A percentile compares a stretch with the other conserved stretches of the same genome.
Evolutionary conservation across 192 early-diverging fungal species (phyloP).

Genomic region (Coemansia sp.): DNA sequence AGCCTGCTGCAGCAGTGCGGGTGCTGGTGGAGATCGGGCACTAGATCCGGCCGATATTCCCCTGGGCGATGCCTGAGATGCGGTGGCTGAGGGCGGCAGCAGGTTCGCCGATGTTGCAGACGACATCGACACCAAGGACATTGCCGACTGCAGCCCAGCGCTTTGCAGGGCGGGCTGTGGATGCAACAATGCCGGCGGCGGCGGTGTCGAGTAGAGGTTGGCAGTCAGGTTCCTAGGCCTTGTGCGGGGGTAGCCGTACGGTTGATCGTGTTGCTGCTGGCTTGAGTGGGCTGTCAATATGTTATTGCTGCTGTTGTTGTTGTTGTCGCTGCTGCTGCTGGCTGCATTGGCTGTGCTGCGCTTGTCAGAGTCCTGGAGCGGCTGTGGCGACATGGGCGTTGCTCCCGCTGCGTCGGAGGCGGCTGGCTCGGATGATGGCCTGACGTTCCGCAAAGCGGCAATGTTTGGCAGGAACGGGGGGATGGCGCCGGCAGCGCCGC

Average conservation of each 20-base stretch:
- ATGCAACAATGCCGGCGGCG: slow-evolving; percentile 1
- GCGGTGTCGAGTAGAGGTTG: slow-evolving; percentile 10
- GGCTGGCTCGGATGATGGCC: background rate
- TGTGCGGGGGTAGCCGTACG: slow-evolving; percentile 8
- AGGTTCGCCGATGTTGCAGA: slow-evolving; percentile 6
- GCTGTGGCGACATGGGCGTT: too few relatives aligned
- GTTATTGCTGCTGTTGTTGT: too few relatives aligned
- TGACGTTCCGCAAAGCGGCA: slow-evolving; percentile 5
- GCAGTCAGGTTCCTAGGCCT: slow-evolving; percentile 9
- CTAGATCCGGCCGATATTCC: too few relatives aligned
- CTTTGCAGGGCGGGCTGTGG: background rate
- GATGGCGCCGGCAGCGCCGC: slow-evolving; percentile 1
- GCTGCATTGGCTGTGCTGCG: too few relatives aligned
- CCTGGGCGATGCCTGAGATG: slow-evolving; percentile 8
- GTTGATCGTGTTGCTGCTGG: background rate
- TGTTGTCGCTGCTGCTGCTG: too few relatives aligned
- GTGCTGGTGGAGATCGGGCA: slow-evolving; percentile 2
- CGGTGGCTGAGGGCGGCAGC: slow-evolving; percentile 12
- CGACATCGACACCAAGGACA: slow-evolving; percentile 5
- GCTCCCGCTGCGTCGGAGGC: slow-evolving; percentile 2
- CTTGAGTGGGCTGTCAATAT: too few relatives aligned
- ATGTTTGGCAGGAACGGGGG: slow-evolving; percentile 36
- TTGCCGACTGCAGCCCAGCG: slow-evolving; percentile 1
- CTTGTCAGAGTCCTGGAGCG: too few relatives aligned
- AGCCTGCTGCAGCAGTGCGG: background rate